Conservation (phyloP, 73 alveolate genomes). For the Paramecium tetraurelia region DNA sequence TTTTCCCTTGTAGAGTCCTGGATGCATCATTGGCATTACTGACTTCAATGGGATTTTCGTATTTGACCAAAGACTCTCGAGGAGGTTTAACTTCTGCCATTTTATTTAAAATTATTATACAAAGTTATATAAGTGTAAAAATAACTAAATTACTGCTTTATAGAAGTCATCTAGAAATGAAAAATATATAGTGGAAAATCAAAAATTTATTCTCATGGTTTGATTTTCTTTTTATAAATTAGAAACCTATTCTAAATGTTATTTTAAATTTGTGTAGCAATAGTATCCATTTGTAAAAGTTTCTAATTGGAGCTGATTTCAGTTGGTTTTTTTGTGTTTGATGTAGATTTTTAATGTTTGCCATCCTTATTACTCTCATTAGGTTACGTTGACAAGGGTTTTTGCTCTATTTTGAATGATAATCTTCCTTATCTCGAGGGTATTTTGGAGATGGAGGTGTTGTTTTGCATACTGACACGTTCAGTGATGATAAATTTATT, state of each 20-base stretch:
- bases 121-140: not conserved
- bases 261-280: not conserved
- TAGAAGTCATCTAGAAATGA: not conserved
- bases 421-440: not conserved
- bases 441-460: not conserved
- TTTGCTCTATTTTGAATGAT: not conserved
- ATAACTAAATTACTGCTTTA: not conserved
- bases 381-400: not conserved
- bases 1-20: conserved; percentile 50
- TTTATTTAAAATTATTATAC: not conserved
- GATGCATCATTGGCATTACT: conserved; percentile 8
- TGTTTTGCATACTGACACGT: not conserved
- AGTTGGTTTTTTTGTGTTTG: not conserved
- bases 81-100: conserved; percentile 66
- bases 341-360: not conserved
- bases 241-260: not conserved
- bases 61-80: conserved; percentile 81
- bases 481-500: not conserved
- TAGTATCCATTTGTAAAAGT: not conserved
- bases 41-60: conserved; percentile 78
- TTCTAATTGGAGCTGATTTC: not conserved
- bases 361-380: not conserved
- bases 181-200: not conserved
- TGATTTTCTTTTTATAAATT: not conserved
- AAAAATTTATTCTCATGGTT: not conserved